phyloP scores from a whole-genome alignment of 306 rosid species.

The Coriaria nepalensis region DNA sequence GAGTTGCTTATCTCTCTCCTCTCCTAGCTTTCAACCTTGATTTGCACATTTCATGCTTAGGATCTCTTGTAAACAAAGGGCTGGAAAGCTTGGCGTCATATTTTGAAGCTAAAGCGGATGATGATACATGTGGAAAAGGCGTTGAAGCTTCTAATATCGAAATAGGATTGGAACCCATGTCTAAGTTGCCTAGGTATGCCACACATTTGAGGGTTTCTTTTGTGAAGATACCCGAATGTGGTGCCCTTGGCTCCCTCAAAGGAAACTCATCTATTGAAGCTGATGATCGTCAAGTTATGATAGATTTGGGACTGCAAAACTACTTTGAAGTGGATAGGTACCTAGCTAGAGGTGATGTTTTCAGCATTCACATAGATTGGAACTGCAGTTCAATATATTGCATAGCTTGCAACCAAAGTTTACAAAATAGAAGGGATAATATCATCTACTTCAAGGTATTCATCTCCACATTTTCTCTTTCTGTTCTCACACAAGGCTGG shows the following conservation, averaged over 20 bases:
- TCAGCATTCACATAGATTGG: constrained; percentile 51
- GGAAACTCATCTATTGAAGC: constrained; percentile 45
- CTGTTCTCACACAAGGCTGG: constrained; percentile 6
- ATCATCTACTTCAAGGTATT: constrained; percentile 72
- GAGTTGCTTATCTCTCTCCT: constrained; percentile 67
- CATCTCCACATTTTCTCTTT: neutral
- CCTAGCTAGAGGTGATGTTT: constrained; percentile 66
- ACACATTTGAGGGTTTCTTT: constrained; percentile 74
- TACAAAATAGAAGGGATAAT: constrained; percentile 21
- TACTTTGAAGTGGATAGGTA: constrained; percentile 75
- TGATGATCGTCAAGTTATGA: constrained; percentile 66
- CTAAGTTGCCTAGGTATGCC: constrained; percentile 46
- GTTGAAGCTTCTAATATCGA: constrained; percentile 24
- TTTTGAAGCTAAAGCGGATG: constrained; percentile 39
- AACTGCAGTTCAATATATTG: constrained; percentile 59
- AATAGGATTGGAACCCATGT: constrained; percentile 37
- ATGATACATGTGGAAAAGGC: constrained; percentile 16
- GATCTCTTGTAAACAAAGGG: constrained; percentile 45
- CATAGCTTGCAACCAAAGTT: constrained; percentile 49
- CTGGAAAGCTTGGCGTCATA: constrained; percentile 44
- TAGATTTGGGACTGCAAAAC: constrained; percentile 57
- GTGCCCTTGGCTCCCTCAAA: constrained; percentile 57
- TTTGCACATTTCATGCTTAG: constrained; percentile 65
- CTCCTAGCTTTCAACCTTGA: constrained; percentile 65
- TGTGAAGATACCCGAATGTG: constrained; percentile 73